Evolutionary conservation across 306 rosid genomes (phyloP).

Genomic region (Aeschynomene evenia): DNA sequence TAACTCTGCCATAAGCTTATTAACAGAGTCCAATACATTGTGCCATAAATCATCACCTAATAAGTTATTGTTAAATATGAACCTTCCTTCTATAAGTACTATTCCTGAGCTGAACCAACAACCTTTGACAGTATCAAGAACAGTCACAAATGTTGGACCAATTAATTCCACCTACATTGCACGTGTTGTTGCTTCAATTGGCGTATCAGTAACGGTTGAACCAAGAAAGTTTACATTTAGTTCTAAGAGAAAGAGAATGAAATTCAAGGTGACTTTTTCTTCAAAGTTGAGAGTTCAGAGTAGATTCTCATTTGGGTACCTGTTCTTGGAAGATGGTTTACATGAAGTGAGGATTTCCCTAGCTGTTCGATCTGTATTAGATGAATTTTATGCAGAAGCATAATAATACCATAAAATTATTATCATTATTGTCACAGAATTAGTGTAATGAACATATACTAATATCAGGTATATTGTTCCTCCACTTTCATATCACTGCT

Average conservation of each 20-base stretch:
- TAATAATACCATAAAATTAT: neutral
- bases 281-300: constrained; percentile 45
- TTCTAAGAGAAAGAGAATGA: constrained; percentile 38
- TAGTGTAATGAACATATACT: neutral
- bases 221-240: constrained; percentile 42
- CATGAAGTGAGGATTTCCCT: constrained; percentile 53
- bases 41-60: constrained; percentile 40
- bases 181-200: constrained; percentile 45
- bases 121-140: constrained; percentile 44
- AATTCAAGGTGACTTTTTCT: constrained; percentile 44
- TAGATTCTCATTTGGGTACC: constrained; percentile 57
- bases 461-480: no score
- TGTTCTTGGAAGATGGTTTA: constrained; percentile 56
- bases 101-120: constrained; percentile 49
- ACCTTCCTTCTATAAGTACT: constrained; percentile 59
- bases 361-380: constrained; percentile 40
- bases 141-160: constrained; percentile 61
- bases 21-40: constrained; percentile 26
- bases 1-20: constrained; percentile 43
- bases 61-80: constrained; percentile 42
- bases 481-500: no score
- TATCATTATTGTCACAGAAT: constrained; percentile 2
- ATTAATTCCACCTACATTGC: constrained; percentile 42
- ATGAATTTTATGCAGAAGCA: constrained; percentile 38
- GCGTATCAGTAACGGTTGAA: constrained; percentile 38